Evolutionary conservation across 2,329 filamentous ascomycete genomes (phyloP).

Genomic region (Arthrocladium fulminans): DNA sequence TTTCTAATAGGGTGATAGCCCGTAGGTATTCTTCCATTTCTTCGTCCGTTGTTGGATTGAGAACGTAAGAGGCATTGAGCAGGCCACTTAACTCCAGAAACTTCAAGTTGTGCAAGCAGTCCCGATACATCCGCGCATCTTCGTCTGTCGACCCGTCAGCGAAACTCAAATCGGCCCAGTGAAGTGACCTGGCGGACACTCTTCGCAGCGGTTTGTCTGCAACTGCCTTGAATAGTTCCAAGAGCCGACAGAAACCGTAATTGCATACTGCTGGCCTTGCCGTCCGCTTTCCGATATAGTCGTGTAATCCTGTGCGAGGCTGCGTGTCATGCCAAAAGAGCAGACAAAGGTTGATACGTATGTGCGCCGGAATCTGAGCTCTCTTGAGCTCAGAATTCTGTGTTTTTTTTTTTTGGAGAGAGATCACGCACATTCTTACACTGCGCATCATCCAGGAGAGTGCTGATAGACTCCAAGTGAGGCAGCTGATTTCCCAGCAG

Average conservation of each 20-base stretch:
- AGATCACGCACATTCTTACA: too few species aligned
- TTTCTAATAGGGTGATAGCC: not conserved
- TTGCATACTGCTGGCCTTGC: not conserved
- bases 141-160: not conserved
- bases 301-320: not conserved
- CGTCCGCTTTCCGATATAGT: constrained; percentile 8
- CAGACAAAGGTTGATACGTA: too few species aligned
- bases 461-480: constrained; percentile 3
- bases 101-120: not conserved
- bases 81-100: constrained; percentile 6
- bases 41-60: not conserved
- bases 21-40: not conserved
- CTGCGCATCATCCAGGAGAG: constrained; percentile 6
- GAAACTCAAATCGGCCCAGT: not conserved
- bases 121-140: not conserved
- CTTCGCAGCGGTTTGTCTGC: not conserved
- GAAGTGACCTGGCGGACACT: constrained; percentile 3
- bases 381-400: too few species aligned
- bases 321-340: too few species aligned
- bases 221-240: constrained; percentile 1
- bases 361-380: too few species aligned
- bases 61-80: not conserved
- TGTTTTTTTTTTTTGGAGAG: too few species aligned
- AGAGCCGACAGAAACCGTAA: not conserved
- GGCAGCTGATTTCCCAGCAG: too few species aligned